Conservation (phyloP, 2,329 filamentous ascomycete genomes). For the Truncatella angustata region DNA sequence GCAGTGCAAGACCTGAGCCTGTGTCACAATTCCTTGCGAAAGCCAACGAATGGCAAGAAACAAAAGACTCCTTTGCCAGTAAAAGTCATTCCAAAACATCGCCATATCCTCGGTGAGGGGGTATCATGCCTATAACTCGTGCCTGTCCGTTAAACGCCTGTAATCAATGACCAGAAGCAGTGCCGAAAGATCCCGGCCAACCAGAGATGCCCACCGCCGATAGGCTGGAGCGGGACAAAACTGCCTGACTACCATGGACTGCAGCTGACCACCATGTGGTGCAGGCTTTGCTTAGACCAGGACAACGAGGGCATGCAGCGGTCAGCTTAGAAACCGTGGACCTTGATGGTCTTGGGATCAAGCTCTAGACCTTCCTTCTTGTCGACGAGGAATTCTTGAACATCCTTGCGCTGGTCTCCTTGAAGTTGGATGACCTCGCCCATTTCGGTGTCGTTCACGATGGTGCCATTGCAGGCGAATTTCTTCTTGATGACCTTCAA, state of each 20-base stretch:
- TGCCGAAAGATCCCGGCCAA: slow-evolving; percentile 18
- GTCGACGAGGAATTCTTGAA: slow-evolving; percentile 94
- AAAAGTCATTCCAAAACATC: slow-evolving; percentile 17
- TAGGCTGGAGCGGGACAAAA: slow-evolving; percentile 12
- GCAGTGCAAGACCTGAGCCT: slow-evolving; percentile 17
- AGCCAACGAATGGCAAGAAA: slow-evolving; percentile 15
- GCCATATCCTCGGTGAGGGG: slow-evolving; percentile 21
- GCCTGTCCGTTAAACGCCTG: slow-evolving; percentile 31
- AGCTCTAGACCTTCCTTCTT: slow-evolving; percentile 93
- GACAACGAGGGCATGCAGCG: slow-evolving; percentile 24
- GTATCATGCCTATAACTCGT: slow-evolving; percentile 31
- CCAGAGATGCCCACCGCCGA: slow-evolving; percentile 20
- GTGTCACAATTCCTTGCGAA: slow-evolving; percentile 17
- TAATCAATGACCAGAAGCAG: slow-evolving; percentile 22
- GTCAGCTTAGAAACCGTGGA: slow-evolving; percentile 62
- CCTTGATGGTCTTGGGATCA: slow-evolving; percentile 95
- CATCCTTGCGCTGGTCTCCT: slow-evolving; percentile 98
- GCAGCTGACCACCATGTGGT: slow-evolving; percentile 19
- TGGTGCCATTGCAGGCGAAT: slow-evolving; percentile 99
- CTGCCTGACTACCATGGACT: slow-evolving; percentile 11
- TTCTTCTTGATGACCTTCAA: slow-evolving; percentile 99
- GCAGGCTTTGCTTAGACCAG: slow-evolving; percentile 17
- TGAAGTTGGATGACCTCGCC: slow-evolving; percentile 99
- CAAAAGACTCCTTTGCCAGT: slow-evolving; percentile 10
- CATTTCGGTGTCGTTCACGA: slow-evolving; percentile 94